phyloP scores from a whole-genome alignment of 306 rosid genomes.

The Cucurbita moschata region DNA sequence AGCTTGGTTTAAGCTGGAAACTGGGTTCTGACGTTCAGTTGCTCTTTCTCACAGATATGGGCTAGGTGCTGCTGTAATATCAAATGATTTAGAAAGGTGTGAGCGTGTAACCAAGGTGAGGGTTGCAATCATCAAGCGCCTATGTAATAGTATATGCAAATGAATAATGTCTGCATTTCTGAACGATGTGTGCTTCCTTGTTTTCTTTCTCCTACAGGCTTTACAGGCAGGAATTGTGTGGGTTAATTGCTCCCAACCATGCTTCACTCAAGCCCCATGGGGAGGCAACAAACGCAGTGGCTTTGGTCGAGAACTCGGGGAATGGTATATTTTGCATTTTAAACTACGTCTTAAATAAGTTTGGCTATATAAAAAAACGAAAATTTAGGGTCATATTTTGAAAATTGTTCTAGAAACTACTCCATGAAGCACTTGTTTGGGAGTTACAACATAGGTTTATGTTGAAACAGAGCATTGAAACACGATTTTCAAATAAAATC shows the following conservation, averaged over 20 bases:
- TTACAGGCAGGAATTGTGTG: slow-evolving; percentile 82
- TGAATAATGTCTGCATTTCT: background rate
- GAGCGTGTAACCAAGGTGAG: slow-evolving; percentile 77
- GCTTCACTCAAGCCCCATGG: slow-evolving; percentile 98
- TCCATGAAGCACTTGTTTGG: background rate
- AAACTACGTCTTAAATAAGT: background rate
- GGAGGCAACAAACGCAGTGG: slow-evolving; percentile 96
- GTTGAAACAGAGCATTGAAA: background rate
- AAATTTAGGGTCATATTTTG: background rate
- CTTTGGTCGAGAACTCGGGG: slow-evolving; percentile 95
- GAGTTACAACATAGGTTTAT: background rate
- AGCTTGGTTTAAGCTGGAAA: slow-evolving; percentile 5
- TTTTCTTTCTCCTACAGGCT: slow-evolving; percentile 37
- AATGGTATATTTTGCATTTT: slow-evolving; percentile 45
- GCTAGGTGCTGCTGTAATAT: slow-evolving; percentile 80
- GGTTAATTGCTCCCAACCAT: slow-evolving; percentile 96
- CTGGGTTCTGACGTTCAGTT: slow-evolving; percentile 8
- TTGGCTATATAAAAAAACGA: background rate
- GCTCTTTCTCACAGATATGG: slow-evolving; percentile 51
- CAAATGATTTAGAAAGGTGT: slow-evolving; percentile 86
- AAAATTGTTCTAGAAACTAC: background rate
- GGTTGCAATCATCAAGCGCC: background rate
- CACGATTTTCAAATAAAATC: background rate
- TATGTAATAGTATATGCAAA: background rate
- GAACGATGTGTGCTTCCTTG: background rate